These are phyloP conservation scores for Ophiostoma tasmaniense DNA, from an alignment of 2,329 filamentous ascomycete species.

Conservation along the genomic window DNA sequence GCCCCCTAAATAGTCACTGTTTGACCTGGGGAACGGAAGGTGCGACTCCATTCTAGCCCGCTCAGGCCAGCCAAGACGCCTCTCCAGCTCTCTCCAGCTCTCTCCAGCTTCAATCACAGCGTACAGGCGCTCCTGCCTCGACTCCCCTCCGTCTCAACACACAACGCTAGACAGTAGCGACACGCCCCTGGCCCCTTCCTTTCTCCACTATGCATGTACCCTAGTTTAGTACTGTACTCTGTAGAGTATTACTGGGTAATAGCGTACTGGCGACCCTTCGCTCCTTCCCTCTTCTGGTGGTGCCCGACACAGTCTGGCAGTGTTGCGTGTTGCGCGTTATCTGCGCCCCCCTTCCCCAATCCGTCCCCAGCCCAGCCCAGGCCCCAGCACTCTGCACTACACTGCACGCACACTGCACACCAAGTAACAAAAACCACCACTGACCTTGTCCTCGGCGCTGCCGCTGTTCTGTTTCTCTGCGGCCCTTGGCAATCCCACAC, in stretches of 20 bases:
- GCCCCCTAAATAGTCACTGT: background rate
- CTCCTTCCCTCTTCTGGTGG: background rate
- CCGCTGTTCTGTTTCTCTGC: conserved; percentile 2
- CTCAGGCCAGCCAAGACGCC: background rate
- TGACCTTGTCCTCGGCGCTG: conserved; percentile 9
- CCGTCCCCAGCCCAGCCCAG: background rate
- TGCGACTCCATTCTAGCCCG: background rate
- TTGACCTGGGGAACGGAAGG: background rate
- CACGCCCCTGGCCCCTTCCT: conserved; percentile 13
- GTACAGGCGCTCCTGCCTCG: background rate
- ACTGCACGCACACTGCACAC: too few relatives aligned
- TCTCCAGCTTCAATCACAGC: too few relatives aligned
- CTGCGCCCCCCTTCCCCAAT: conserved; percentile 4
- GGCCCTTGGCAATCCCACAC: conserved; percentile 11
- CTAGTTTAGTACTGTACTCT: background rate
- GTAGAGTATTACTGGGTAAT: background rate
- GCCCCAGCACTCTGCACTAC: background rate
- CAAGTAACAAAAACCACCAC: conserved; percentile 1
- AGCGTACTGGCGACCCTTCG: background rate
- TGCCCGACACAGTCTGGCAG: background rate
- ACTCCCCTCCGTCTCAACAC: background rate
- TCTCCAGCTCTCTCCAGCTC: background rate
- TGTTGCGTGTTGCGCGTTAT: conserved; percentile 6
- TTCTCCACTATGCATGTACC: background rate
- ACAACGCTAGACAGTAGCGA: background rate